Evolutionary conservation across 2,329 filamentous ascomycete genomes (phyloP).

Genomic region (Lachnellula cervina): DNA sequence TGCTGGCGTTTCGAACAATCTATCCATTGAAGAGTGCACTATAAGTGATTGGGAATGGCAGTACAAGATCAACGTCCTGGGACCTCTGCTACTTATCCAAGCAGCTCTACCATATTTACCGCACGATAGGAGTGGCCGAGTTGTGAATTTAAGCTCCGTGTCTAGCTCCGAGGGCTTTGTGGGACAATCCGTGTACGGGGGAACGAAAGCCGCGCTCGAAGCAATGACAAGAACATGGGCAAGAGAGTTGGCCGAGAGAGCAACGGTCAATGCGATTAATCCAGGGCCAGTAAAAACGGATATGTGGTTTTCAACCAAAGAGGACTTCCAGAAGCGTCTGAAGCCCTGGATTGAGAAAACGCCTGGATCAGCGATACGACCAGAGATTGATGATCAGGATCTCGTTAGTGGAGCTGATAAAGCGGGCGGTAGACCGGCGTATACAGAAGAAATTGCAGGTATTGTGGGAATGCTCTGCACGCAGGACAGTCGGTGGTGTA

Average conservation of each 20-base stretch:
- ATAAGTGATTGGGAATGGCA: constrained; percentile 63
- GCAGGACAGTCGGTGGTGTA: constrained; percentile 69
- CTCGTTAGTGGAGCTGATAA: constrained; percentile 54
- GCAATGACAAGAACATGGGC: constrained; percentile 67
- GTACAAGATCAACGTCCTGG: constrained; percentile 78
- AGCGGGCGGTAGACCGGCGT: constrained; percentile 56
- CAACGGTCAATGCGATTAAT: constrained; percentile 62
- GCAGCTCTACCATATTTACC: constrained; percentile 67
- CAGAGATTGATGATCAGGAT: constrained; percentile 56
- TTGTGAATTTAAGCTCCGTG: constrained; percentile 58
- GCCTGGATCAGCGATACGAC: constrained; percentile 58
- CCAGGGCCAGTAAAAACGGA: constrained; percentile 63
- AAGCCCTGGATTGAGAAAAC: constrained; percentile 58
- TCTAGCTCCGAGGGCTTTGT: constrained; percentile 52
- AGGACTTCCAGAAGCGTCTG: constrained; percentile 54
- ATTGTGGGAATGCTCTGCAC: constrained; percentile 72
- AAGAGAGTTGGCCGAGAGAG: constrained; percentile 54
- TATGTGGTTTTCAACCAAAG: constrained; percentile 55
- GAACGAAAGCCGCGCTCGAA: constrained; percentile 62
- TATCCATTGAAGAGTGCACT: constrained; percentile 57
- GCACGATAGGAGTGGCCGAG: constrained; percentile 58
- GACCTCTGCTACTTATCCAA: constrained; percentile 72
- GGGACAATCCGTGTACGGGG: constrained; percentile 58
- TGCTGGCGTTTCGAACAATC: constrained; percentile 67
- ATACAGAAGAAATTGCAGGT: constrained; percentile 67